These are phyloP conservation scores for Nakazawaea ernobii DNA, from an alignment of 805 yeast genomes.

Conservation along the genomic window DNA sequence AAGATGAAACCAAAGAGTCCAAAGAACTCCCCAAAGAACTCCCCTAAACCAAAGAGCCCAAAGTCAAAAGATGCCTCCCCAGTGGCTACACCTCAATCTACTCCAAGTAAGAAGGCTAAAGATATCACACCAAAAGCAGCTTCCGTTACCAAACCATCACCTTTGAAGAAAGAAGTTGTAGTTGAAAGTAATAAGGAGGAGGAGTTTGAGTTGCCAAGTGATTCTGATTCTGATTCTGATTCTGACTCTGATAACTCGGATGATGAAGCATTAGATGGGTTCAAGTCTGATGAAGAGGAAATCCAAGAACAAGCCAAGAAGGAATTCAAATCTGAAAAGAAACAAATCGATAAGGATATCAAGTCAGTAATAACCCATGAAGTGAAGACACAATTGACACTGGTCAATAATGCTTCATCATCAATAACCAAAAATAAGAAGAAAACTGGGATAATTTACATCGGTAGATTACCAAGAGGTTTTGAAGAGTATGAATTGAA, in stretches of 20 bases:
- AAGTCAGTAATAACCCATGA: conserved; percentile 19
- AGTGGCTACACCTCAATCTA: background rate
- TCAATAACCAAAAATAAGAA: conserved; percentile 17
- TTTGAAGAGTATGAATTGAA: conserved; percentile 78
- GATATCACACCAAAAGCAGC: background rate
- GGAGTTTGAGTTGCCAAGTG: conserved; percentile 11
- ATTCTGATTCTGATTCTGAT: conserved; percentile 10
- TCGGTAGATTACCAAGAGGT: conserved; percentile 91
- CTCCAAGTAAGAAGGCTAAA: conserved; percentile 1
- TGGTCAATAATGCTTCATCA: conserved; percentile 16
- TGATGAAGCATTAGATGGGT: background rate
- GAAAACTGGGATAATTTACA: conserved; percentile 67
- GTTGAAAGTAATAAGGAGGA: conserved; percentile 13
- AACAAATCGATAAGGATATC: conserved; percentile 13
- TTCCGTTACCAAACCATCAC: background rate
- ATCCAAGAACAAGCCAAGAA: background rate
- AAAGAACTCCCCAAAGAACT: conserved; percentile 8
- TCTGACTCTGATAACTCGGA: conserved; percentile 7
- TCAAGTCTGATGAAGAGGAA: background rate
- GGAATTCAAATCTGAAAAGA: conserved; percentile 2
- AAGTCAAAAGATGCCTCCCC: background rate
- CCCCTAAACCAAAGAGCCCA: background rate
- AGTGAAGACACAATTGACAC: conserved; percentile 14
- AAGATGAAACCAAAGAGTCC: conserved; percentile 6
- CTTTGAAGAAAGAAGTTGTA: conserved; percentile 6